Percentiles rank a stretch among this genome's conserved stretches.
These are phyloP conservation scores for Thielaviopsis populi DNA, from an alignment of 2,329 filamentous ascomycete species.

Conservation along the genomic window DNA sequence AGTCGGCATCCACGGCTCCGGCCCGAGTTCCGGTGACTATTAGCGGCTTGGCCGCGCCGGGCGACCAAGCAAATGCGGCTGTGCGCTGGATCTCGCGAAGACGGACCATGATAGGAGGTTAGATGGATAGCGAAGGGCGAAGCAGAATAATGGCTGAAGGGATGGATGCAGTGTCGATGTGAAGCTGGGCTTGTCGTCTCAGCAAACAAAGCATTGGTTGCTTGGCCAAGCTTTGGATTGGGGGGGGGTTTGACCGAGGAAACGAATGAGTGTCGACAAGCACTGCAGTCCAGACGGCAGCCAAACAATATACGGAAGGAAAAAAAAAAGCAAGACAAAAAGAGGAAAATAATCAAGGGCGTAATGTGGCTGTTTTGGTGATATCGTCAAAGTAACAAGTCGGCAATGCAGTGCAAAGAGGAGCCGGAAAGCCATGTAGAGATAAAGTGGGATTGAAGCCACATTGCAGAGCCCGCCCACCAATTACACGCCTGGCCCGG, in stretches of 20 bases:
- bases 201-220: not conserved
- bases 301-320: slow-evolving; percentile 1
- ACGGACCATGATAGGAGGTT: slow-evolving; percentile 59
- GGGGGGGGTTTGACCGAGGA: not conserved
- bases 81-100: slow-evolving; percentile 93
- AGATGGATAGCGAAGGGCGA: not conserved
- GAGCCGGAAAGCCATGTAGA: not conserved
- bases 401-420: not conserved
- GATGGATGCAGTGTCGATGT: not conserved
- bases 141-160: not conserved
- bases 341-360: not conserved
- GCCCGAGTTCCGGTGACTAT: slow-evolving; percentile 89
- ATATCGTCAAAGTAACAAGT: not conserved
- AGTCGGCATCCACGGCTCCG: slow-evolving; percentile 90
- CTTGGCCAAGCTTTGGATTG: not conserved
- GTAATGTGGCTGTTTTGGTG: not conserved
- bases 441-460: slow-evolving; percentile 27
- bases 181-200: not conserved
- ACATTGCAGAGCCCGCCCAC: slow-evolving; percentile 27
- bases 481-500: slow-evolving; percentile 2
- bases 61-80: slow-evolving; percentile 94
- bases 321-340: slow-evolving; percentile 7
- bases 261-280: slow-evolving; percentile 1
- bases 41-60: slow-evolving; percentile 60
- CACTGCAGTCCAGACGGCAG: slow-evolving; percentile 14